Evolutionary conservation across 139 green algal species (phyloP).

Genomic region (Chlamydomonas schloesseri): DNA sequence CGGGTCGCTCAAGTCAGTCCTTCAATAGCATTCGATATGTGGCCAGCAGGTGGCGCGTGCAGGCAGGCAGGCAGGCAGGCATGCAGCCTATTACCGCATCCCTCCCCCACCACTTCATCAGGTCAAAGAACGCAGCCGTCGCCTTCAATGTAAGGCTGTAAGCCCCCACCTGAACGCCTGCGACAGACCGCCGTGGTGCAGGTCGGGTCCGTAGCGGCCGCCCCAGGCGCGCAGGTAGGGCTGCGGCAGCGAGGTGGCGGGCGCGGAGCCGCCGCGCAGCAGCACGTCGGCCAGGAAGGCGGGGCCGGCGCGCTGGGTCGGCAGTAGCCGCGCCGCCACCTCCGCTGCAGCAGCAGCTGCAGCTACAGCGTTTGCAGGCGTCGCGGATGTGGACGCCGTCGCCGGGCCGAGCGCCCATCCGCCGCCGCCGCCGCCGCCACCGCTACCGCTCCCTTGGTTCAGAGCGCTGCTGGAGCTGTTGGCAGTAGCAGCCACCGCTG

Average conservation of each 20-base stretch:
- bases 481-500: too few relatives aligned
- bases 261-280: neutral
- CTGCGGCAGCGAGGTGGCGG: neutral
- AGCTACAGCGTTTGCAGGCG: too few relatives aligned
- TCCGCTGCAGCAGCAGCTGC: neutral
- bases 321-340: neutral
- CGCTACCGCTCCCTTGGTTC: too few relatives aligned
- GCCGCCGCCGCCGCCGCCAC: neutral
- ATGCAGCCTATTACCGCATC: too few relatives aligned
- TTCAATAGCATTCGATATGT: too few relatives aligned
- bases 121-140: too few relatives aligned
- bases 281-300: conserved; percentile 7
- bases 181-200: neutral
- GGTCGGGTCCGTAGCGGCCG: neutral
- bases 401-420: neutral
- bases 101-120: too few relatives aligned
- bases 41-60: too few relatives aligned
- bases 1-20: too few relatives aligned
- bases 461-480: too few relatives aligned
- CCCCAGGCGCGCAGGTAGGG: conserved; percentile 37
- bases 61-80: too few relatives aligned
- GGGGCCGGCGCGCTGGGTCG: neutral
- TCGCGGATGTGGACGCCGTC: neutral
- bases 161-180: conserved; percentile 15
- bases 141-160: neutral